A percentile compares a stretch with the other conserved stretches of the same genome.
These are phyloP conservation scores for Leccinum variicolor DNA, from an alignment of 768 basidiomycete species.

Conservation along the genomic window DNA sequence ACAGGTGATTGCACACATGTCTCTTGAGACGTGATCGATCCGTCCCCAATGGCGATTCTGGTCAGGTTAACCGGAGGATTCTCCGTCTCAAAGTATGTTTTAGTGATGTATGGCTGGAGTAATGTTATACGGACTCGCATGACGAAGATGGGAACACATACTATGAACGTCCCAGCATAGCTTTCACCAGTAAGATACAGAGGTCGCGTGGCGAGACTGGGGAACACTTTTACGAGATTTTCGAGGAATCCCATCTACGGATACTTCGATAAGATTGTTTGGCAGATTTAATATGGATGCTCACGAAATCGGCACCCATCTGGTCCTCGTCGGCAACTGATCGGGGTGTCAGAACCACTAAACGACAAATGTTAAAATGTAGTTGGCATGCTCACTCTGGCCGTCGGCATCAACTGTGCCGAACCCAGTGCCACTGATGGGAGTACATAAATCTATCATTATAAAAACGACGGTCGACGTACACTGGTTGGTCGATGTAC, in stretches of 20 bases:
- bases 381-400: conserved; percentile 39
- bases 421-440: conserved; percentile 53
- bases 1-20: conserved; percentile 55
- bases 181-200: conserved; percentile 71
- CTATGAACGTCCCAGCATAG: conserved; percentile 70
- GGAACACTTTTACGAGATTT: conserved; percentile 74
- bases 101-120: conserved; percentile 70
- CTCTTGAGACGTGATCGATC: conserved; percentile 45
- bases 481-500: conserved; percentile 71
- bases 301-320: conserved; percentile 46
- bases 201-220: conserved; percentile 60
- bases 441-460: no score
- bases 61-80: conserved; percentile 64
- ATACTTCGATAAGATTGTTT: neutral
- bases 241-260: conserved; percentile 62
- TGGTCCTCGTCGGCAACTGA: conserved; percentile 61
- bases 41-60: conserved; percentile 69
- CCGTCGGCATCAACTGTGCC: conserved; percentile 59
- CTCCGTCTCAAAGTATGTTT: conserved; percentile 57
- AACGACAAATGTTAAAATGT: neutral
- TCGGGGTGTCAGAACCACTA: conserved; percentile 9
- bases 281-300: conserved; percentile 12
- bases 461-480: no score
- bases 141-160: conserved; percentile 36
- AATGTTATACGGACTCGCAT: neutral